Evolutionary conservation across 345 rosid genomes (phyloP).

Genomic region (Stellera chamaejasme): DNA sequence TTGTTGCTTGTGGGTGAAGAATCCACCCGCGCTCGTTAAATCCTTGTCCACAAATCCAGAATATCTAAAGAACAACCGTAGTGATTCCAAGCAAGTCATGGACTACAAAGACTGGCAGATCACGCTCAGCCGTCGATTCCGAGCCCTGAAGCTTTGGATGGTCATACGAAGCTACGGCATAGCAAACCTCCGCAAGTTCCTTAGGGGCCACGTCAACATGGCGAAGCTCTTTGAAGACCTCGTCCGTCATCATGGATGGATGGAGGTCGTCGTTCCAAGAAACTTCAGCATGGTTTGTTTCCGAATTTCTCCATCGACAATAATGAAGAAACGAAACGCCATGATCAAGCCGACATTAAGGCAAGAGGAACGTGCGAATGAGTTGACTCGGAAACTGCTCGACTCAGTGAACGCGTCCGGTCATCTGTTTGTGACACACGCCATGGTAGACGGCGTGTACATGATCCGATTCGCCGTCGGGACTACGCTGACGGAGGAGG

Average conservation of each 20-base stretch:
- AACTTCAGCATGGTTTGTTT: slow-evolving; percentile 35
- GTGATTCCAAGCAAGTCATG: slow-evolving; percentile 22
- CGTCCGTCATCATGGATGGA: slow-evolving; percentile 27
- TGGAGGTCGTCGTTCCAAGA: slow-evolving; percentile 30
- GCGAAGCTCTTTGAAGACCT: slow-evolving; percentile 31
- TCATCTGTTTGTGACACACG: slow-evolving; percentile 32
- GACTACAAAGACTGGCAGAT: slow-evolving; percentile 49
- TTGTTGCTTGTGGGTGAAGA: slow-evolving; percentile 40
- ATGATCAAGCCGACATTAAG: too few species aligned
- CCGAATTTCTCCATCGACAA: slow-evolving; percentile 8
- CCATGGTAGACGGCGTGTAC: slow-evolving; percentile 24
- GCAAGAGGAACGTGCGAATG: too few species aligned
- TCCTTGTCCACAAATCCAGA: slow-evolving; percentile 35
- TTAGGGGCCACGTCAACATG: slow-evolving; percentile 27
- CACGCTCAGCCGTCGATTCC: slow-evolving; percentile 37
- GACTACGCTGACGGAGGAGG: slow-evolving; percentile 34
- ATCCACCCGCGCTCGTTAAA: slow-evolving; percentile 16
- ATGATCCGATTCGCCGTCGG: slow-evolving; percentile 38
- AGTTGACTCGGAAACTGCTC: slow-evolving; percentile 31
- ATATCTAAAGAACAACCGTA: slow-evolving; percentile 24
- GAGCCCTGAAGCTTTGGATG: slow-evolving; percentile 31
- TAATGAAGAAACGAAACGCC: too few species aligned
- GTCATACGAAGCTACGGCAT: slow-evolving; percentile 26
- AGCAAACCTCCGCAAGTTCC: slow-evolving; percentile 30
- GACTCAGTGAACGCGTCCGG: slow-evolving; percentile 35